Evolutionary conservation across 495 filamentous ascomycete species (phyloP), one percentile per base, ranked within the genome.

Genomic region (Daldinia decipiens): DNA sequence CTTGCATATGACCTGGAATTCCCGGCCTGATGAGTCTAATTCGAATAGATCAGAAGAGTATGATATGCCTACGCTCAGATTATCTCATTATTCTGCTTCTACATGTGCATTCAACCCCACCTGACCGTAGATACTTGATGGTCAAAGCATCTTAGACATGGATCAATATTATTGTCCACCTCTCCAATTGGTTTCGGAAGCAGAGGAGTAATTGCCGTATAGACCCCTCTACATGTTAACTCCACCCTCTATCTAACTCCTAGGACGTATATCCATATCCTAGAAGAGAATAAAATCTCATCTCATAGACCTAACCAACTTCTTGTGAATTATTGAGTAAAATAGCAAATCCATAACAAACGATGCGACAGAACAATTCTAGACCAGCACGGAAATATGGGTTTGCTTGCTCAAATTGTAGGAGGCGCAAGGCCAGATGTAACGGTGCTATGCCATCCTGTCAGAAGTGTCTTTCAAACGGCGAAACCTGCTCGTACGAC

Each of bases 1-100:
- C 31, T 69, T 9, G 59, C 45, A 13, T 69, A 59, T 11, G 66
- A 69, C 40, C 4, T 69, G 34, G 66, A 69, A 47, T 62, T 69
- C 34, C 38, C 63, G 21, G 40, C 31, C 19, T 62, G 13, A 62
- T 54, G 17, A 24, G 4, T 47, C 7, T 21, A 6, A 6, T 29
- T 3, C 4, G 26, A 29, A 27, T 29, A 52, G 24, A 9, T 13
- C 8, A 56, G 38, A 15, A 47, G 32, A 55, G 17, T 47, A 47
- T 1, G 43, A 17, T 47, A 47, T 47, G 11, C 3, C 17, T 47
- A 47, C 43, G 4, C 3, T 47, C 8, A 12, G 13, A 40, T 40
- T 40, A n/a, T 17, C 39, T 24, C 19, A 21, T 24, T 21, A 36
- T 36, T 36, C 19, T 47, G 12, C 8, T 12, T 47, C 8, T 47